Conservation (phyloP, 306 rosid species). For the Lathyrus oleraceus region DNA sequence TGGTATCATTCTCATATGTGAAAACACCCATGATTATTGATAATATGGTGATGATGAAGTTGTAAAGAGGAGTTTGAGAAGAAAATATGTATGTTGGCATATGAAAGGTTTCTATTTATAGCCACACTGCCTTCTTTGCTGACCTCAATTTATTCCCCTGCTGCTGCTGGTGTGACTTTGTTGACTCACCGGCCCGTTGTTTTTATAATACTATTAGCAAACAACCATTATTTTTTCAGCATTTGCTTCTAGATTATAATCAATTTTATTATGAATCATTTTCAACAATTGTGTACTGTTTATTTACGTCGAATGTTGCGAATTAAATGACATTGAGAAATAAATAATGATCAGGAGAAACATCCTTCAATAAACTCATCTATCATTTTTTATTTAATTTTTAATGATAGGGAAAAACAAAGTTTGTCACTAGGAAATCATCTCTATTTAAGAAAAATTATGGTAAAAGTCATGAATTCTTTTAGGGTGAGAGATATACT, state of each 20-base stretch:
- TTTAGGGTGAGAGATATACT: too few relatives aligned
- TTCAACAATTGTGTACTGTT: not conserved
- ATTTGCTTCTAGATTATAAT: too few relatives aligned
- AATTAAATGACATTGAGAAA: not conserved
- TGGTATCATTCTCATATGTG: constrained; percentile 39
- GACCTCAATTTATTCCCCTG: not conserved
- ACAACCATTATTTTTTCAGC: too few relatives aligned
- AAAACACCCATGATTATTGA: constrained; percentile 51
- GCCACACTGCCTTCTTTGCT: not conserved
- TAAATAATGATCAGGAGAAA: too few relatives aligned
- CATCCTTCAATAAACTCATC: too few relatives aligned
- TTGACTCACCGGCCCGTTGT: not conserved
- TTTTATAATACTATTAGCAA: too few relatives aligned
- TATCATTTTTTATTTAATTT: too few relatives aligned
- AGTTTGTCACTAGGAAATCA: too few relatives aligned
- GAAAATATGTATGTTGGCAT: not conserved
- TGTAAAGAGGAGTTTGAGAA: not conserved
- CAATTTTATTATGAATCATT: not conserved
- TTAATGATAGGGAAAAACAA: too few relatives aligned
- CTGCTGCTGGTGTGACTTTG: not conserved
- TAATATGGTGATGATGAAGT: not conserved
- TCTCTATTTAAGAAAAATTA: too few relatives aligned
- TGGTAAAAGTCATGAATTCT: too few relatives aligned
- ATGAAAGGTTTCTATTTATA: not conserved
- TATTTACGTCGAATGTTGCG: not conserved